Evolutionary conservation across 345 rosid species (phyloP).

Genomic region (Citrus medica): DNA sequence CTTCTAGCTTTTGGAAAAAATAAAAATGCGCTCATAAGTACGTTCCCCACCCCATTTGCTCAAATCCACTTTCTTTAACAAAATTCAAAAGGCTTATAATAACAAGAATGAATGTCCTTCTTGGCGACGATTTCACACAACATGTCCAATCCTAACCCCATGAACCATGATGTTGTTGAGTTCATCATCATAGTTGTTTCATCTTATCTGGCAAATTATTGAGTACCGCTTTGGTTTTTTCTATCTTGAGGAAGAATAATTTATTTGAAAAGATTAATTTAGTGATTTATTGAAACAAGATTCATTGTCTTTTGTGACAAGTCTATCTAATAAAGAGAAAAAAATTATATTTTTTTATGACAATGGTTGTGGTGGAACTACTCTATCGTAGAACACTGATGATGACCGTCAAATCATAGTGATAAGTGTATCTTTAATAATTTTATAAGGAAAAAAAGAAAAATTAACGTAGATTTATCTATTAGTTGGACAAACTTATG

Average conservation of each 20-base stretch:
- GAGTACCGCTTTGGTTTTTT: conserved; percentile 14
- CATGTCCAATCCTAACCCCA: not conserved
- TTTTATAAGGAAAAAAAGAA: too few species aligned
- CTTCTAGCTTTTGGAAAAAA: not conserved
- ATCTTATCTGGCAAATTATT: not conserved
- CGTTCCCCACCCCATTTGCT: not conserved
- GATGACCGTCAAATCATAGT: too few species aligned
- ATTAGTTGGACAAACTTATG: too few species aligned
- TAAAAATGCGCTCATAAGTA: not conserved
- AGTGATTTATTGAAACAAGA: not conserved
- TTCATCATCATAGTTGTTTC: conserved; percentile 15
- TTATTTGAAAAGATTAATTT: not conserved
- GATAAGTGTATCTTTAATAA: rapidly evolving
- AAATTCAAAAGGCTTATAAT: conserved; percentile 21
- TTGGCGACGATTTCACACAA: not conserved
- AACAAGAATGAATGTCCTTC: not conserved
- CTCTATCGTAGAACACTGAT: too few species aligned
- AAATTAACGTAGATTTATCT: too few species aligned
- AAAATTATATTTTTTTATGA: too few species aligned
- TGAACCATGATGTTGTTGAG: not conserved
- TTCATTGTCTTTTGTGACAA: not conserved
- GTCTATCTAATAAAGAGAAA: not conserved
- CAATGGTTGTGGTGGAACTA: rapidly evolving
- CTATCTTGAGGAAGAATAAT: not conserved
- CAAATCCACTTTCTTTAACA: not conserved